Conservation (phyloP, 495 filamentous ascomycete species). For the Neurospora cerealis region DNA sequence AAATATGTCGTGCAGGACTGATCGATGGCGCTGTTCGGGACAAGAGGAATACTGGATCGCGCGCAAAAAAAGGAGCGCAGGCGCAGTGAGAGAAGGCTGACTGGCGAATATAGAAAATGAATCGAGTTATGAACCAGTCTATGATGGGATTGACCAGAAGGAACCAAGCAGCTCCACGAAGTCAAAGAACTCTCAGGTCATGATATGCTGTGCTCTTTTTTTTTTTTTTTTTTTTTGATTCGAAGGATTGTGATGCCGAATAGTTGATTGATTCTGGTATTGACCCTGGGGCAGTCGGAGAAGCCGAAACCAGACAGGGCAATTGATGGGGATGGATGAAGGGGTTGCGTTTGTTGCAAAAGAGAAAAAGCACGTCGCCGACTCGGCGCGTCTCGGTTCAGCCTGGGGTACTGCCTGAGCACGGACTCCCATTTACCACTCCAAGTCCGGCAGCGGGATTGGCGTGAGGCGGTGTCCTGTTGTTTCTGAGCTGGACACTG, state of each 20-base stretch:
- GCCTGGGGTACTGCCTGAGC: not conserved
- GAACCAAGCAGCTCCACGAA: not conserved
- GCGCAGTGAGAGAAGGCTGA: not conserved
- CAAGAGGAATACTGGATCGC: not conserved
- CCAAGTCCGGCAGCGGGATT: not conserved
- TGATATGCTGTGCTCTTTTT: not conserved
- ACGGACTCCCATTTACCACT: not conserved
- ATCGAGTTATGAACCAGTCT: not conserved
- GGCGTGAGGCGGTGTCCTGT: not conserved
- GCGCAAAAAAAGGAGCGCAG: not conserved
- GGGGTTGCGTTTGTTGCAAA: not conserved
- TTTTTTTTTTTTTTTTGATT: not conserved
- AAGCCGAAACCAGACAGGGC: not conserved
- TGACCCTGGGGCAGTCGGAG: not conserved
- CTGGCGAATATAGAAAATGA: not conserved
- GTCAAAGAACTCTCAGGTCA: not conserved
- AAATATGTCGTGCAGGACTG: not conserved
- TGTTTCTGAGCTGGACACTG: not conserved
- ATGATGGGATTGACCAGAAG: not conserved
- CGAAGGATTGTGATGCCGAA: not conserved
- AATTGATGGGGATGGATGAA: not conserved
- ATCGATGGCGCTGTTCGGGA: not conserved
- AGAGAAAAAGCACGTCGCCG: not conserved
- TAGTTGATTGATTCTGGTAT: not conserved
- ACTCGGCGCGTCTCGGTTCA: not conserved